Percentiles rank a stretch among this genome's conserved stretches.
phyloP scores from a whole-genome alignment of 2,329 filamentous ascomycete genomes.

The Periglandula ipomoeae region DNA sequence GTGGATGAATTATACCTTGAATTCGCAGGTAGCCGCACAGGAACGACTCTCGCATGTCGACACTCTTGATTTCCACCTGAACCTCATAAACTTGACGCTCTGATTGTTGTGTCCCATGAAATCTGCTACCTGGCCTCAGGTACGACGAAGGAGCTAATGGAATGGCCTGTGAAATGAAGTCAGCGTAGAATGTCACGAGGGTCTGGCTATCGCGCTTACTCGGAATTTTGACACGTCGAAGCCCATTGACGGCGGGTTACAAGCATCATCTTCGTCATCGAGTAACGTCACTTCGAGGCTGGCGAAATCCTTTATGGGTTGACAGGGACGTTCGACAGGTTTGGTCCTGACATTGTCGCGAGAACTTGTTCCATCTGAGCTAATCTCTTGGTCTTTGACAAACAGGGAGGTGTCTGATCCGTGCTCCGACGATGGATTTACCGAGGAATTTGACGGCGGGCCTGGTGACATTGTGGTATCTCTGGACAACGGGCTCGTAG shows the following conservation, averaged over 20 bases:
- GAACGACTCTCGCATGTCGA: conserved; percentile 89
- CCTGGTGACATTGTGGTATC: conserved; percentile 35
- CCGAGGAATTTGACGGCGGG: conserved; percentile 25
- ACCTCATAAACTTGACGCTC: conserved; percentile 92
- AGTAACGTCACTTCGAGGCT: conserved; percentile 15
- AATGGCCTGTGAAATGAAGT: conserved; percentile 43
- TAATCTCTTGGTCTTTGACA: conserved; percentile 23
- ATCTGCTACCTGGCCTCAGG: conserved; percentile 78
- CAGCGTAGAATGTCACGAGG: conserved; percentile 8
- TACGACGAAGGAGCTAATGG: conserved; percentile 79
- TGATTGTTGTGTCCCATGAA: conserved; percentile 84
- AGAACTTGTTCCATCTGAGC: conserved; percentile 7
- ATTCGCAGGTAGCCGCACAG: conserved; percentile 93
- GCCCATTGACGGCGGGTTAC: conserved; percentile 27
- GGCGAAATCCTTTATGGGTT: conserved; percentile 16
- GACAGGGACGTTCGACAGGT: conserved; percentile 1
- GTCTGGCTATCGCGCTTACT: conserved; percentile 17
- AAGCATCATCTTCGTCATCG: conserved; percentile 16
- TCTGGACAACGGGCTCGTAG: conserved; percentile 24
- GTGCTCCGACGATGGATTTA: conserved; percentile 24
- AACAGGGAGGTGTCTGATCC: conserved; percentile 17
- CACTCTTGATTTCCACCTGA: conserved; percentile 92
- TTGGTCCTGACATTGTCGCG: background rate
- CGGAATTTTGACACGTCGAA: conserved; percentile 27
- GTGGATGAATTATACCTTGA: conserved; percentile 52